Evolutionary conservation across 768 basidiomycete species (phyloP), one percentile per base, ranked within the genome.

Genomic region (Collybia nuda): DNA sequence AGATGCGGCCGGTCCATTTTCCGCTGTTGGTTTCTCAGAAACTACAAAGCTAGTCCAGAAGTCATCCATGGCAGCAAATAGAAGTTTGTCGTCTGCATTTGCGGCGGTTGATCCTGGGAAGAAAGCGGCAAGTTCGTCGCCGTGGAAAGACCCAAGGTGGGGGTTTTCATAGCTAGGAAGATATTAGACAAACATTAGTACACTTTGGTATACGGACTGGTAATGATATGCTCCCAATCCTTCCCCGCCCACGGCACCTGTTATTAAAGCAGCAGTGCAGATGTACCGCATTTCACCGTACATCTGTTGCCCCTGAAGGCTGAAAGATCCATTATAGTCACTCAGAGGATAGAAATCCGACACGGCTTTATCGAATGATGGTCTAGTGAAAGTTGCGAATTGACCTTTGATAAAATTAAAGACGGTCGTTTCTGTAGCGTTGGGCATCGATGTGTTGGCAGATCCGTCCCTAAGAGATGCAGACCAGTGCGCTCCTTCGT

Each of bases 281-380:
- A 76, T 74, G 44, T 73, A 75, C 43, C 75, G 56, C 46, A 64
- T 64, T 48, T 76, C 75, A 23, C 75, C 75, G 51, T 75, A 76
- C 71, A 76, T 75, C 52, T 73, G 71, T 43, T 74, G 71, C 7
- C 67, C 72, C 51, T 74, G 73, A 7, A 71, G 60, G 47, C 70
- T 69, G 28, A 72, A 64, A 6, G 68, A 71, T 9, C 53, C 58
- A 28, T 61, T 53, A 56, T 63, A 76, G 37, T 64, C 62, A 5
- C 53, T 47, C 18, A 74, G 51, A 0, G 75, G 72, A 48, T 76
- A 76, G 6, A 66, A 56, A 5, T 55, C 50, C 7, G 38, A 24
- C n/a, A 73, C 37, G n/a, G 67, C 69, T 6, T 53, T 44, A 21
- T 64, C 48, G 43, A 74, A 65, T 1, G 73, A 65, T 2, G 47